A percentile compares a stretch with the other conserved stretches of the same genome.
Conservation (phyloP, 805 yeast genomes). For the Zygotorulaspora florentina region DNA sequence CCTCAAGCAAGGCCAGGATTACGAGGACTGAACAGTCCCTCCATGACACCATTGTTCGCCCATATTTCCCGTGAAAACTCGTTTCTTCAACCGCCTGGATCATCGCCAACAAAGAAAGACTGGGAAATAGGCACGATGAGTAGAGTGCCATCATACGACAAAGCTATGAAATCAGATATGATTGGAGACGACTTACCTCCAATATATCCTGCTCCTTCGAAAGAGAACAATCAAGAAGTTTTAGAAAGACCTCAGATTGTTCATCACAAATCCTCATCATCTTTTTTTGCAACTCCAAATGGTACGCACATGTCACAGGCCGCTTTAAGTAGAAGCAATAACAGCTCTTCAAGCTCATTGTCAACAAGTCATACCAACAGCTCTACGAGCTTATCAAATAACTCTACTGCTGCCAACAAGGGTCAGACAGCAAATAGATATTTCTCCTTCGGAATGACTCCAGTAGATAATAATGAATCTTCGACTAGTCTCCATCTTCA, state of each 20-base stretch:
- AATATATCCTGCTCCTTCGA: constrained; percentile 40
- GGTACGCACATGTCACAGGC: constrained; percentile 17
- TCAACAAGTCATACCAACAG: constrained; percentile 16
- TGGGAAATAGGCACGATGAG: constrained; percentile 48
- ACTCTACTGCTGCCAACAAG: constrained; percentile 9
- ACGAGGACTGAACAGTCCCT: constrained; percentile 6
- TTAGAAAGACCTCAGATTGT: constrained; percentile 29
- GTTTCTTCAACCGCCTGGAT: constrained; percentile 25
- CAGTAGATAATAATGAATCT: constrained; percentile 12
- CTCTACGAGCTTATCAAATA: constrained; percentile 8
- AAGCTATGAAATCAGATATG: constrained; percentile 61
- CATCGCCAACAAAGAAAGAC: constrained; percentile 29
- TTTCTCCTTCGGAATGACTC: constrained; percentile 32
- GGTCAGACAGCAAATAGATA: constrained; percentile 23
- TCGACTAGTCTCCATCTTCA: constrained; percentile 11
- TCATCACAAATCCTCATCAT: constrained; percentile 26
- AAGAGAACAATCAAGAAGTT: constrained; percentile 1
- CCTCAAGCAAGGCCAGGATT: neutral
- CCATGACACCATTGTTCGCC: constrained; percentile 48
- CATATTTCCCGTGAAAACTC: constrained; percentile 61
- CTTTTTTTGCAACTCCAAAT: constrained; percentile 16
- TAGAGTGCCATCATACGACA: constrained; percentile 78
- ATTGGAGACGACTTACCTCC: constrained; percentile 63
- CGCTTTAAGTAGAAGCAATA: constrained; percentile 24
- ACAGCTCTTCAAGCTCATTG: constrained; percentile 25